These are phyloP conservation scores for Coprinellus micaceus DNA, from an alignment of 768 basidiomycete genomes.

Conservation along the genomic window DNA sequence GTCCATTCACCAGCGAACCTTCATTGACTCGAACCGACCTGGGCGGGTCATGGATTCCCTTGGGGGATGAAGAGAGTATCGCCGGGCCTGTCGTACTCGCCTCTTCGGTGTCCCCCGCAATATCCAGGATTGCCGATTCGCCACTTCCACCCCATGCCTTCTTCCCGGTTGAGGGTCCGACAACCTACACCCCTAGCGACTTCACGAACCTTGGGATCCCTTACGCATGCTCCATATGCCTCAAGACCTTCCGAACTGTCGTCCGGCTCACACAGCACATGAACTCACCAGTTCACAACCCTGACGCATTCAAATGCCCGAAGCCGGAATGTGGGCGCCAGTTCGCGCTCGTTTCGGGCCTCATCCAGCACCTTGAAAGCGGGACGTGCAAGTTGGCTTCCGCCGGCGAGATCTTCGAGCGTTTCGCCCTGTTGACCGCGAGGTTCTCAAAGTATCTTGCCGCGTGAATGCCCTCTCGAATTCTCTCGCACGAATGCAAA, in stretches of 20 bases:
- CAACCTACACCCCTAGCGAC: background rate
- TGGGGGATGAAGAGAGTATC: too few species aligned
- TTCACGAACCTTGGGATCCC: constrained; percentile 14
- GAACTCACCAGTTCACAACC: constrained; percentile 55
- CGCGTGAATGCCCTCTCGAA: too few species aligned
- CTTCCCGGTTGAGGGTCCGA: background rate
- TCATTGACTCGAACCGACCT: too few species aligned
- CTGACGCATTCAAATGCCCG: constrained; percentile 57
- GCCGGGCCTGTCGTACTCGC: too few species aligned
- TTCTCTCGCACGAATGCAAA: too few species aligned
- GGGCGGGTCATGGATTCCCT: too few species aligned
- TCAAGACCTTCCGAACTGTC: constrained; percentile 38
- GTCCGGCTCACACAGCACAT: constrained; percentile 56
- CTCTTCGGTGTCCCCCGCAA: background rate
- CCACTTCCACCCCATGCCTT: background rate
- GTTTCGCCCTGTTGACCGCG: constrained; percentile 9
- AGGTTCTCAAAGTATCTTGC: constrained; percentile 11
- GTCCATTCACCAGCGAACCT: too few species aligned
- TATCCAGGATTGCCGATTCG: background rate
- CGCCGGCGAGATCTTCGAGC: constrained; percentile 38
- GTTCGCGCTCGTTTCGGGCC: constrained; percentile 52
- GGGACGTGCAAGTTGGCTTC: constrained; percentile 51
- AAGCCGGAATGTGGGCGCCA: constrained; percentile 41
- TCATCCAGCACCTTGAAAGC: constrained; percentile 66
- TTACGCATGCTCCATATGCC: constrained; percentile 67